Evolutionary conservation across 768 basidiomycete genomes (phyloP), one percentile per base, ranked within the genome.

Genomic region (Suillus ampliporus): DNA sequence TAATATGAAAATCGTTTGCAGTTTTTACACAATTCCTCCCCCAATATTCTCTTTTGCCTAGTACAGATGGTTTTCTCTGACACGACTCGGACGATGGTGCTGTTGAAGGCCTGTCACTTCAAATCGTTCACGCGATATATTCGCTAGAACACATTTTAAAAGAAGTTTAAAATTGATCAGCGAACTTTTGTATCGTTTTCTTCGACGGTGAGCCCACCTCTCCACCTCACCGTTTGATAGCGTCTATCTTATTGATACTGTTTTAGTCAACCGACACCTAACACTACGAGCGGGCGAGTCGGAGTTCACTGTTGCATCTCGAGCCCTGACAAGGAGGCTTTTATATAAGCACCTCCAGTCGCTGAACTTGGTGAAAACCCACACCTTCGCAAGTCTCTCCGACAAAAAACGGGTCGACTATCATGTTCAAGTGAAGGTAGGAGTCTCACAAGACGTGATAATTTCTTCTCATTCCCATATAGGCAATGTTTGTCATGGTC

Each of bases 401-500:
- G 88, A 89, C 69, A 76, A 77, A 0, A 68, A 61, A 1, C 90
- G 89, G 89, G 61, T 69, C 10, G 70, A 71, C 3, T 88, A 86
- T 66, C 77, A 76, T 38, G 62, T 69, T 23, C 63, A 66, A 15
- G 78, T 71, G 63, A 82, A 84, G 74, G 83, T 85, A 59, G 38
- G 68, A 48, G n/a, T 13, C 6, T 35, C 28, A 34, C 34, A 2
- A 58, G 19, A 5, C 7, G 11, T 5, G 4, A 8, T 5, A 8
- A n/a, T 41, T 13, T 44, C 5, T 34, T 44, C 28, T 37, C 52
- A 7, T 3, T 44, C 9, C 15, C 38, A n/a, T 35, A 9, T 63
- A 89, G 86, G 89, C 90, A 1, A 89, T 91, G 87, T 89, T 89
- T 61, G 78, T 84, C 34, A 77, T 91, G 74, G 75, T 79, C 21